Evolutionary conservation across 805 yeast species (phyloP).

Genomic region (Peterozyma xylosa): DNA sequence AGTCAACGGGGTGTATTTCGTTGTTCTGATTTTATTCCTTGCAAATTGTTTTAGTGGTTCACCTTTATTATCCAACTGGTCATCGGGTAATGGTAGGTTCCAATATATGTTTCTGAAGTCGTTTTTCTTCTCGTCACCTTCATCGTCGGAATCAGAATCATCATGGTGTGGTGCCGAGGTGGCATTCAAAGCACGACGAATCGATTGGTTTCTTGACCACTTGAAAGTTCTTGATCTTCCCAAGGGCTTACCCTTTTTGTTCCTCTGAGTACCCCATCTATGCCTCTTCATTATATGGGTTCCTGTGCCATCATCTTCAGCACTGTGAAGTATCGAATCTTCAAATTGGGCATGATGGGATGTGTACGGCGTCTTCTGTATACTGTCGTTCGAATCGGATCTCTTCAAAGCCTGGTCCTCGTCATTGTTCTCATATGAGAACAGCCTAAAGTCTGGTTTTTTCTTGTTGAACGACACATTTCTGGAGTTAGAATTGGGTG

Average conservation of each 20-base stretch:
- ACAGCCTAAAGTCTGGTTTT: neutral
- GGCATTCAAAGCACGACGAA: conserved; percentile 10
- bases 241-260: conserved; percentile 60
- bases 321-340: neutral
- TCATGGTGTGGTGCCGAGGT: conserved; percentile 10
- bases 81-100: conserved; percentile 42
- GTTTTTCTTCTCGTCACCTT: conserved; percentile 7
- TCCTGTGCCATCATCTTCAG: conserved; percentile 29
- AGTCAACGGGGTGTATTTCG: conserved; percentile 52
- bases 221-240: conserved; percentile 52
- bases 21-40: conserved; percentile 53
- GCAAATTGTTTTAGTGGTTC: conserved; percentile 33
- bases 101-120: conserved; percentile 8
- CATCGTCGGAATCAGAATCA: conserved; percentile 12
- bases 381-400: conserved; percentile 3
- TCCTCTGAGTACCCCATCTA: conserved; percentile 89
- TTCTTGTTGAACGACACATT: conserved; percentile 4
- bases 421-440: neutral
- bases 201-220: conserved; percentile 14
- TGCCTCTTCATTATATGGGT: conserved; percentile 52
- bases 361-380: conserved; percentile 10
- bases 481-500: conserved; percentile 4
- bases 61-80: conserved; percentile 25
- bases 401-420: neutral
- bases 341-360: conserved; percentile 12